Percentiles rank a stretch among this genome's conserved stretches.
These are phyloP conservation scores for Acephala macrosclerotiorum DNA, from an alignment of 2,329 filamentous ascomycete genomes.

Conservation along the genomic window DNA sequence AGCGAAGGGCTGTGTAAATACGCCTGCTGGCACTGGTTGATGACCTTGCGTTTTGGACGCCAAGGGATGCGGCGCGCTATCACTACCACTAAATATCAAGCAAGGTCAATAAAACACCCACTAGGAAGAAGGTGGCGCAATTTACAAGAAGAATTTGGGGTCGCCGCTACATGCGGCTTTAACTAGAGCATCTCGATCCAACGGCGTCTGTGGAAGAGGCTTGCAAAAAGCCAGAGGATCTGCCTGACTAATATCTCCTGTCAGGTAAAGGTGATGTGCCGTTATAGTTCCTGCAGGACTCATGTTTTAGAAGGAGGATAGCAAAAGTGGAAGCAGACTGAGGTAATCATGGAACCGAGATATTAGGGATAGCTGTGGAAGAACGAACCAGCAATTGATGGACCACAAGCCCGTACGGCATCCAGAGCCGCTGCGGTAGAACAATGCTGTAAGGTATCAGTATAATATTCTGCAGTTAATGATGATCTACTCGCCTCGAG, in stretches of 20 bases:
- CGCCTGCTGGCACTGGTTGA: conserved; percentile 64
- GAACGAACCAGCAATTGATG: conserved; percentile 63
- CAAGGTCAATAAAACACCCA: conserved; percentile 6
- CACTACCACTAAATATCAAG: conserved; percentile 57
- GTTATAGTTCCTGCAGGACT: conserved; percentile 43
- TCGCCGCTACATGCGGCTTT: conserved; percentile 62
- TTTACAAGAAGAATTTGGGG: conserved; percentile 73
- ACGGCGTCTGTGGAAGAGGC: conserved; percentile 48
- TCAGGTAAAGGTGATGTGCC: conserved; percentile 24
- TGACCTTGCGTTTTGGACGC: conserved; percentile 58
- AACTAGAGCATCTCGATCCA: conserved; percentile 54
- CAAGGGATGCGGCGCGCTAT: conserved; percentile 68
- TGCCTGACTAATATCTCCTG: conserved; percentile 17
- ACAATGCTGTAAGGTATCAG: conserved; percentile 68
- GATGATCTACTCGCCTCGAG: neutral
- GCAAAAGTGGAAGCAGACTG: neutral
- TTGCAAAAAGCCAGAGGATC: conserved; percentile 58
- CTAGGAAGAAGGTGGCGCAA: neutral
- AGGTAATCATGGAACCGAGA: neutral
- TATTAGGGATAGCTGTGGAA: neutral
- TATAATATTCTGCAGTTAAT: neutral
- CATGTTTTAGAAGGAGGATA: conserved; percentile 10
- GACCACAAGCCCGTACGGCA: conserved; percentile 77
- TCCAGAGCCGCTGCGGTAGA: conserved; percentile 82
- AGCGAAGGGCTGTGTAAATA: conserved; percentile 79